Conservation (phyloP, 2,329 filamentous ascomycete genomes). For the Diatrype stigma region DNA sequence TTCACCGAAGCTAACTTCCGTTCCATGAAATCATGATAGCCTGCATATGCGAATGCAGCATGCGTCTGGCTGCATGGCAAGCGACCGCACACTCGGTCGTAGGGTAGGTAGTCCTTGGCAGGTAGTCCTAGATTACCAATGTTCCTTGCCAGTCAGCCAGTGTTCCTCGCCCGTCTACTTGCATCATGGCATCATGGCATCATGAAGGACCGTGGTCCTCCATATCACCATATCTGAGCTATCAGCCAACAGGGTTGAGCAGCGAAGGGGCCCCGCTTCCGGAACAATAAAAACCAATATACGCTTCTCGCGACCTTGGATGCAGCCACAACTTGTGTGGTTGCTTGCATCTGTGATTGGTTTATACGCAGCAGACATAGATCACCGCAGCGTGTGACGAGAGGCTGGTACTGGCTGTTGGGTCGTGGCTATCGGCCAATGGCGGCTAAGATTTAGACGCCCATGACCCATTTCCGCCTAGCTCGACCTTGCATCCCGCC, state of each 20-base stretch:
- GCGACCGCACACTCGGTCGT: background rate
- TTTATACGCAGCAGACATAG: background rate
- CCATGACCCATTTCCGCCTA: conserved; percentile 30
- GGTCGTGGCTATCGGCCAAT: conserved; percentile 29
- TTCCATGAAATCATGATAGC: conserved; percentile 13
- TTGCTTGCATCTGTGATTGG: background rate
- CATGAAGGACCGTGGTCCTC: conserved; percentile 3
- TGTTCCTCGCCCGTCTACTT: conserved; percentile 12
- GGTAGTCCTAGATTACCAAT: no score
- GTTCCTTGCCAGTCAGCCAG: no score
- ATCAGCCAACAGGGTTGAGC: background rate
- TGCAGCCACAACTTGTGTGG: background rate
- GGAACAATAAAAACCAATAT: background rate
- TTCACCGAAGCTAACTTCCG: background rate
- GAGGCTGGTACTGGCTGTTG: conserved; percentile 25
- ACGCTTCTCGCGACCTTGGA: background rate
- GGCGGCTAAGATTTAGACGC: conserved; percentile 35
- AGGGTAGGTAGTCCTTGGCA: conserved; percentile 8
- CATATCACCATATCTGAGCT: conserved; percentile 6
- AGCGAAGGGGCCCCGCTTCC: background rate
- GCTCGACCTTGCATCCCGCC: conserved; percentile 20
- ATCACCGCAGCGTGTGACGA: conserved; percentile 25
- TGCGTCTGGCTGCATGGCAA: conserved; percentile 7
- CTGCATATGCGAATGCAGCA: conserved; percentile 18
- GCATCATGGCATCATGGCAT: conserved; percentile 2